A percentile compares a stretch with the other conserved stretches of the same genome.
Conservation (phyloP, 2,329 filamentous ascomycete genomes). For the Onygenales sp. region DNA sequence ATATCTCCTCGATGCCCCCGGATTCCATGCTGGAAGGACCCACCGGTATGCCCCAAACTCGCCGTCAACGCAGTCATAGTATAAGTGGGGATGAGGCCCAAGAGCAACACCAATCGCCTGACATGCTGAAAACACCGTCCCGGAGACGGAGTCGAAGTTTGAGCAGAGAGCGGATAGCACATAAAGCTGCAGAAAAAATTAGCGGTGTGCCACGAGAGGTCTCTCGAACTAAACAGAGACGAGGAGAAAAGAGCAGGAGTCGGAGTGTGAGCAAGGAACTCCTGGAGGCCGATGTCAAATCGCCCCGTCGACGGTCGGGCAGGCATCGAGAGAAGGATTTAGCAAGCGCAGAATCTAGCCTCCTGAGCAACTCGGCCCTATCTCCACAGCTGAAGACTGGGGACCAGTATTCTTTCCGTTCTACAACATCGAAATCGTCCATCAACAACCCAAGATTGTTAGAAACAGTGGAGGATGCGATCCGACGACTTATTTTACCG, state of each 20-base stretch:
- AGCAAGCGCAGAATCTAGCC: conserved; percentile 50
- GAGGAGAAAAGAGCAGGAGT: conserved; percentile 36
- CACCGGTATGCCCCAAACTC: conserved; percentile 34
- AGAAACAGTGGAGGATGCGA: conserved; percentile 87
- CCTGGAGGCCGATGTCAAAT: conserved; percentile 28
- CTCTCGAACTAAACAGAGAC: conserved; percentile 33
- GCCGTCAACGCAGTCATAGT: conserved; percentile 48
- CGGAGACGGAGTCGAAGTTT: conserved; percentile 47
- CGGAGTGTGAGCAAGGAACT: conserved; percentile 37
- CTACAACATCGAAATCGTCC: conserved; percentile 56
- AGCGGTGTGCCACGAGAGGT: conserved; percentile 41
- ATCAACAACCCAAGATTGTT: conserved; percentile 88
- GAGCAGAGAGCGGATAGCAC: conserved; percentile 55
- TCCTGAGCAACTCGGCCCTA: conserved; percentile 48
- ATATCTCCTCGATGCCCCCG: conserved; percentile 76
- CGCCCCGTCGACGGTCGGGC: neutral
- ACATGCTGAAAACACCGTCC: conserved; percentile 46
- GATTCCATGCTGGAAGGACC: conserved; percentile 58
- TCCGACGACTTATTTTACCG: conserved; percentile 78
- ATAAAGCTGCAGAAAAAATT: conserved; percentile 61
- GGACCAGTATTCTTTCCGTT: conserved; percentile 50
- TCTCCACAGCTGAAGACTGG: conserved; percentile 45
- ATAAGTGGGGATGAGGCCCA: conserved; percentile 46
- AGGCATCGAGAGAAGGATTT: conserved; percentile 41
- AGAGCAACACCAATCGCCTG: conserved; percentile 11